phyloP scores from a whole-genome alignment of 306 rosid genomes.

The Cajanus cajan region DNA sequence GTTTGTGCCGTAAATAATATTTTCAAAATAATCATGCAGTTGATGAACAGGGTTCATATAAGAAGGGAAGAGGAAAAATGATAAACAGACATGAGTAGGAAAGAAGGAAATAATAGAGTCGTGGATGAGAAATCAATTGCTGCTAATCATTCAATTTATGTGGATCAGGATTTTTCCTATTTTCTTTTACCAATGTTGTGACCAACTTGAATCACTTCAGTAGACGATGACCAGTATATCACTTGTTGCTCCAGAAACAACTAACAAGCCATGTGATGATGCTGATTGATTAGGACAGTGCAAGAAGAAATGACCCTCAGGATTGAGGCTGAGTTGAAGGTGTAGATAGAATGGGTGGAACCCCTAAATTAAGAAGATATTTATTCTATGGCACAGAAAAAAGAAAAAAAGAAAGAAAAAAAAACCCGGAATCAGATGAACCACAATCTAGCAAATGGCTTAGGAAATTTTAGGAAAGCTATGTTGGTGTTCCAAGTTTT shows the following conservation, averaged over 20 bases:
- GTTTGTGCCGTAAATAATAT: neutral
- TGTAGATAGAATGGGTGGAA: neutral
- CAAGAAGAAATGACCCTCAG: neutral
- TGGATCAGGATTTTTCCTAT: neutral
- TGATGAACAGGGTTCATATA: neutral
- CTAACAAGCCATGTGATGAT: conserved; percentile 2
- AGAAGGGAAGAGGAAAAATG: neutral
- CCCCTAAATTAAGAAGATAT: neutral
- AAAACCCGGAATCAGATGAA: neutral
- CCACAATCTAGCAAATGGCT: neutral
- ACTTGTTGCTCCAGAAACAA: neutral
- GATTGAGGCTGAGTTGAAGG: neutral
- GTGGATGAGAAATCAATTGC: neutral
- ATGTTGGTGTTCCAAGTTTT: neutral
- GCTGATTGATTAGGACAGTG: neutral
- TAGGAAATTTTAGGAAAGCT: neutral
- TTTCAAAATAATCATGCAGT: no score
- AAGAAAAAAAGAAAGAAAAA: no score
- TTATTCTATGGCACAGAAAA: neutral
- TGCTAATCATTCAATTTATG: neutral
- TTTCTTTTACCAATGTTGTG: neutral
- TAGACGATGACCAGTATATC: neutral
- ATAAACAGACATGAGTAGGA: neutral
- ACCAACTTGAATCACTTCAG: neutral
- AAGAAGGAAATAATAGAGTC: neutral